Evolutionary conservation across 2,329 filamentous ascomycete species (phyloP).

Genomic region (Botrytis deweyae): DNA sequence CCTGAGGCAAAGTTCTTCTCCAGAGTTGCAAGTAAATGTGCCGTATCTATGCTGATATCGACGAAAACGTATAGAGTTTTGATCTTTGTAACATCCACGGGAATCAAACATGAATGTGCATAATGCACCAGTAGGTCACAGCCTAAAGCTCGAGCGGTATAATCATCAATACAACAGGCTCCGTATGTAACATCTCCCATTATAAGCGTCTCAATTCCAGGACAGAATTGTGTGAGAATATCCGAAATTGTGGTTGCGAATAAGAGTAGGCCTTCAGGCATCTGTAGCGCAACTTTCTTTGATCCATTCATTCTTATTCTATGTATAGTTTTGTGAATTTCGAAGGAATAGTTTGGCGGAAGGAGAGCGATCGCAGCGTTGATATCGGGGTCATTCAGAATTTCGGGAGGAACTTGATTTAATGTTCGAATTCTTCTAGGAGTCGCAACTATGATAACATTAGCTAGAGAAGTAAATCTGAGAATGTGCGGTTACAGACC

Average conservation of each 20-base stretch:
- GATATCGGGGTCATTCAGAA: conserved; percentile 80
- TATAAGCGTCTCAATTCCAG: conserved; percentile 86
- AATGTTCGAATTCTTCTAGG: conserved; percentile 74
- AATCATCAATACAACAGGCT: conserved; percentile 98
- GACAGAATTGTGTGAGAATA: conserved; percentile 91
- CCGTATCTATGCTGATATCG: conserved; percentile 91
- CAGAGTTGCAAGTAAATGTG: conserved; percentile 81
- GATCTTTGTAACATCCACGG: conserved; percentile 93
- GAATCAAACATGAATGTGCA: conserved; percentile 93
- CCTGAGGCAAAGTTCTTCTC: conserved; percentile 83
- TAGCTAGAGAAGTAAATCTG: conserved; percentile 30
- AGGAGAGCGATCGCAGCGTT: conserved; percentile 84
- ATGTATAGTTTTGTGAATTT: conserved; percentile 97
- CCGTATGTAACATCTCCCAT: conserved; percentile 99
- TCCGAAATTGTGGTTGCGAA: conserved; percentile 98
- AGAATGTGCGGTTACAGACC: conserved; percentile 47
- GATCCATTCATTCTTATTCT: conserved; percentile 78
- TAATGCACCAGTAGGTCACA: conserved; percentile 97
- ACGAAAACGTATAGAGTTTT: conserved; percentile 98
- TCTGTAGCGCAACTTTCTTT: conserved; percentile 88
- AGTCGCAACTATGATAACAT: conserved; percentile 57
- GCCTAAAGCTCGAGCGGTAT: conserved; percentile 87
- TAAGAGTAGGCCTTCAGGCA: conserved; percentile 90
- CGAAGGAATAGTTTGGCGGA: conserved; percentile 96
- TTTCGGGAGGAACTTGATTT: conserved; percentile 86